A percentile compares a stretch with the other conserved stretches of the same genome.
phyloP scores from a whole-genome alignment of 805 yeast genomes.

The Blastobotrys terrestris region DNA sequence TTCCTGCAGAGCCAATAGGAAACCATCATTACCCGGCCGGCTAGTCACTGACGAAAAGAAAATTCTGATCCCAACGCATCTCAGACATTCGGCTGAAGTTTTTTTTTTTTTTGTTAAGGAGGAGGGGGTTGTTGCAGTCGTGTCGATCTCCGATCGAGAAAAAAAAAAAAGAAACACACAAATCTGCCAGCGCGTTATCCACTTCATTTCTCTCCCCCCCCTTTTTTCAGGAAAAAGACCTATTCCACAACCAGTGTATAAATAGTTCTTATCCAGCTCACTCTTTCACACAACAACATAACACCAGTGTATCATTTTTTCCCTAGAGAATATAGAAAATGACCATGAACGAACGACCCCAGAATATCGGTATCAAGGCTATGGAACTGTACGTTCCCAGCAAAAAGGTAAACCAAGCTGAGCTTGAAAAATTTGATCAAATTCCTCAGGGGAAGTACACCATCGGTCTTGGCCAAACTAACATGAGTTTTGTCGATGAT shows the following conservation, averaged over 20 bases:
- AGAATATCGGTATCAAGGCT: conserved; percentile 95
- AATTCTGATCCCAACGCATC: background rate
- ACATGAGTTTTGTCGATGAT: conserved; percentile 95
- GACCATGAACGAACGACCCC: conserved; percentile 38
- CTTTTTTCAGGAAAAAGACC: background rate
- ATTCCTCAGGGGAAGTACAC: conserved; percentile 95
- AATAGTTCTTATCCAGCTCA: background rate
- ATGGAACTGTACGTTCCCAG: conserved; percentile 83
- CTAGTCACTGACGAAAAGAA: background rate
- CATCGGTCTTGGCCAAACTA: conserved; percentile 97
- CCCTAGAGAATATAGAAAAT: conserved; percentile 1
- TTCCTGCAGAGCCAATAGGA: conserved; percentile 26
- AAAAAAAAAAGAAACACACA: background rate
- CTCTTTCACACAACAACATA: too few species aligned
- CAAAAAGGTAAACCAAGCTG: conserved; percentile 68
- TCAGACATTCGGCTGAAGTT: background rate
- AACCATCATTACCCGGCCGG: background rate
- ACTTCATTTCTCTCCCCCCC: background rate
- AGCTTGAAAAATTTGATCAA: conserved; percentile 75
- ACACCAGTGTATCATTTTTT: background rate
- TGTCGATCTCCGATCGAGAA: background rate
- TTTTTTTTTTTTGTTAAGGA: background rate
- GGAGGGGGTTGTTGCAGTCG: background rate
- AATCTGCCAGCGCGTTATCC: background rate
- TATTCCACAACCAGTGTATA: background rate